Percentiles rank a stretch among this genome's conserved stretches.
These are phyloP conservation scores for Phaeosphaeria sp. DNA, from an alignment of 2,329 filamentous ascomycete genomes.

Conservation along the genomic window DNA sequence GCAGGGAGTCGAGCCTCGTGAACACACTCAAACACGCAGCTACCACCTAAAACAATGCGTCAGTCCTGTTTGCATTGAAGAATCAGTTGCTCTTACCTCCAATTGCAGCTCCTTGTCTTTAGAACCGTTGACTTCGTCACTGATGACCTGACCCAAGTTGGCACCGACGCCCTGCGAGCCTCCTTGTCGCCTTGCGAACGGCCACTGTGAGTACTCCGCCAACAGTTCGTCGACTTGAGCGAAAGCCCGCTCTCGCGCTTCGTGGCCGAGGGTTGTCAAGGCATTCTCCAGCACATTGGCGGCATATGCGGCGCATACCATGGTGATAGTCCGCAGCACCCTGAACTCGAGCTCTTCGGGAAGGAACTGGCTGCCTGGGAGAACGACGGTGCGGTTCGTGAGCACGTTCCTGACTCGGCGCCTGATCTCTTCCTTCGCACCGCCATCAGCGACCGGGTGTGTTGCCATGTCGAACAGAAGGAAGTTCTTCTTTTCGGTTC, in stretches of 20 bases:
- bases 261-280: conserved; percentile 90
- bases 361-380: conserved; percentile 84
- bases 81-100: conserved; percentile 68
- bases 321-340: conserved; percentile 87
- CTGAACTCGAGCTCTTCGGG: conserved; percentile 95
- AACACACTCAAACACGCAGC: conserved; percentile 97
- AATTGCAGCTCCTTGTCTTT: conserved; percentile 97
- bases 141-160: conserved; percentile 86
- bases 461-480: conserved; percentile 99
- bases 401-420: conserved; percentile 90
- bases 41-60: conserved; percentile 65
- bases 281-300: conserved; percentile 98
- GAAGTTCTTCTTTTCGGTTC: conserved; percentile 99
- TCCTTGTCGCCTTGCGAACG: conserved; percentile 81
- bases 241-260: conserved; percentile 92
- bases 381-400: conserved; percentile 90
- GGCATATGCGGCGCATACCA: conserved; percentile 98
- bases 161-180: conserved; percentile 86
- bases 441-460: conserved; percentile 93
- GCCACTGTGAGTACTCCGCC: conserved; percentile 96
- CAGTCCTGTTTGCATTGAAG: conserved; percentile 25
- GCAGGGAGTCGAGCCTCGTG: conserved; percentile 92
- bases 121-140: conserved; percentile 82
- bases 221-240: conserved; percentile 96
- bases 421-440: conserved; percentile 96